Evolutionary conservation across 371 early-diverging fungal species (phyloP), one percentile per base, ranked within the genome.

Genomic region (Mortierella sp.): DNA sequence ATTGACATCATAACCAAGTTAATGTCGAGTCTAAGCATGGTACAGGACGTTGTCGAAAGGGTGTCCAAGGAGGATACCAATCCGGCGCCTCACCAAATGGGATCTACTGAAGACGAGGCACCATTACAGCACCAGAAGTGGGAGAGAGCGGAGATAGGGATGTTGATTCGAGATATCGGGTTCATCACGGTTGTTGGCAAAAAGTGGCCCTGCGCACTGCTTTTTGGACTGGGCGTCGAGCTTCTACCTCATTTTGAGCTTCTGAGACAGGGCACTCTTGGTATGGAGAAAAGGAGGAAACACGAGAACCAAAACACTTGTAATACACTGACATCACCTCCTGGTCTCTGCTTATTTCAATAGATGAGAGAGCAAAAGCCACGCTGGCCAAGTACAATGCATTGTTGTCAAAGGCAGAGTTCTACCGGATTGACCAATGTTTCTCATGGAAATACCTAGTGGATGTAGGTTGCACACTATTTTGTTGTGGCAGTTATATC

Each of bases 121-220:
- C 58, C 23, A 27, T 46, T 41, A 44, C 43, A 6, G 28, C 48
- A 19, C 54, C 47, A 17, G 60, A 64, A 41, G 32, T 47, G 26
- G 4, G 59, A 61, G 34, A 57, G 64, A 39, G 64, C 57, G 3
- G 21, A 52, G 41, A 73, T 80, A 83, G 86, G 86, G 17, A 81
- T 84, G 80, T 32, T 84, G 4, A 87, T 89, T 44, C 83, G 88
- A 21, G 83, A 86, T 23, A 66, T 87, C 43, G 84, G 82, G 0
- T 55, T 43, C 24, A 31, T 66, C 32, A n/a, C 56, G 3, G 56
- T 63, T 12, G 53, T 85, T 3, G 80, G 69, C 31, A 57, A 54
- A 23, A 80, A 88, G 28, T 95, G 95, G 94, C 64, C 73, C 15
- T 79, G 84, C 7, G 87, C 89, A 0, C 65, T 92, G n/a, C 69